These are phyloP conservation scores for Asterophora parasitica DNA, from an alignment of 768 basidiomycete species.

Conservation along the genomic window DNA sequence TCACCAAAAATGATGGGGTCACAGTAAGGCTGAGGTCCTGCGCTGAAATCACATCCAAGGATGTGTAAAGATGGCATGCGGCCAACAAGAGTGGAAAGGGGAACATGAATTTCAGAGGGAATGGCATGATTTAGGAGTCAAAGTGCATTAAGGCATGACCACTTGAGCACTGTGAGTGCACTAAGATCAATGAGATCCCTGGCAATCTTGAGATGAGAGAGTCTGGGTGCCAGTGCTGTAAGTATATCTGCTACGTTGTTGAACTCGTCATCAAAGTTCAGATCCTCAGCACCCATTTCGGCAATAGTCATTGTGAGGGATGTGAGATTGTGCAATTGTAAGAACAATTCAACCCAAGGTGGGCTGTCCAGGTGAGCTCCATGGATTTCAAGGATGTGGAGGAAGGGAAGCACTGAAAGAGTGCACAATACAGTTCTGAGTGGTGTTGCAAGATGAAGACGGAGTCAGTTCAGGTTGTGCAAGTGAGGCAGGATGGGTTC, in stretches of 20 bases:
- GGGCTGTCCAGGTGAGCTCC: background rate
- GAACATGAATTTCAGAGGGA: too few species aligned
- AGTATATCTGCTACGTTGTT: too few species aligned
- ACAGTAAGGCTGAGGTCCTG: too few species aligned
- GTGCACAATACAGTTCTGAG: background rate
- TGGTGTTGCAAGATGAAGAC: background rate
- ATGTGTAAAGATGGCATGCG: too few species aligned
- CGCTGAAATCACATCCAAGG: too few species aligned
- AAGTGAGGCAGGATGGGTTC: too few species aligned
- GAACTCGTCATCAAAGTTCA: background rate
- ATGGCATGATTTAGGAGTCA: background rate
- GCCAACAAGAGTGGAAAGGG: too few species aligned
- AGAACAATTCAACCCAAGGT: background rate
- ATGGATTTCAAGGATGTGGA: background rate
- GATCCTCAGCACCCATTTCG: background rate
- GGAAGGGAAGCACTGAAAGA: too few species aligned
- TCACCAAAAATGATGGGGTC: too few species aligned
- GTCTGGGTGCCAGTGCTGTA: too few species aligned
- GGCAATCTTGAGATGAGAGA: too few species aligned
- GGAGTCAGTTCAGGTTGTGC: background rate
- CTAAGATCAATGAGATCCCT: too few species aligned
- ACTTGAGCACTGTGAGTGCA: background rate
- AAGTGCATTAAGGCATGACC: background rate
- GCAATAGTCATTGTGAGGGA: background rate
- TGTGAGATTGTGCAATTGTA: background rate